Evolutionary conservation across 805 yeast genomes (phyloP), one percentile per base, ranked within the genome.

Genomic region (Candida jianshihensis): DNA sequence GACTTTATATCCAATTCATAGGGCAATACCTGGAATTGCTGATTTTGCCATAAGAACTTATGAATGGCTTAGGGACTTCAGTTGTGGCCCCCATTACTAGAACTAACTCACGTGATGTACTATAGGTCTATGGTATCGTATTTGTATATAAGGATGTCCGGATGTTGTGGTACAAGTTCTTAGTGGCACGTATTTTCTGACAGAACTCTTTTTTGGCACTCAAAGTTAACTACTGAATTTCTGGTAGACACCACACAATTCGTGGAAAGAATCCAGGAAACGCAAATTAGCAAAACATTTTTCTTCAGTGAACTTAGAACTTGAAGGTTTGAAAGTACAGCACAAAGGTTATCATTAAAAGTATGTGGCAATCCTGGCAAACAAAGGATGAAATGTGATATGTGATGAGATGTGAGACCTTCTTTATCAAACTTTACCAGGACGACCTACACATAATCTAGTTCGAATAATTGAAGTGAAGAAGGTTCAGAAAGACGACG

Each of bases 291-390:
- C 26, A 31, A 31, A 21, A 31, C 33, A 31, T 31, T 31, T 30
- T 31, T 31, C 26, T 31, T 21, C 31, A 29, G 14, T 29, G 19
- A 6, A 29, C 26, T 18, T 10, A 6, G n/a, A 7, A 14, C 6
- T 21, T 7, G 19, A 29, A 19, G 14, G 7, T 20, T 20, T 31
- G 8, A 15, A 21, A 31, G 33, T 26, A 31, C 33, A 31, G 31
- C 31, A 29, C 21, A 15, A 31, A 29, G 31, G 30, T 28, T 28
- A 28, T 28, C 8, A 17, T 28, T 13, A 37, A 40, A 37, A 37
- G 43, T 40, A 40, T 37, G 40, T 37, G 24, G 5, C 5, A 12
- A 14, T 25, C n/a, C n/a, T n/a, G n/a, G n/a, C n/a, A n/a, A n/a
- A n/a, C n/a, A n/a, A n/a, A n/a, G n/a, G 26, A 12, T 9, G 13